Conservation (phyloP, 345 rosid genomes). For the Odontarrhena argentea region DNA sequence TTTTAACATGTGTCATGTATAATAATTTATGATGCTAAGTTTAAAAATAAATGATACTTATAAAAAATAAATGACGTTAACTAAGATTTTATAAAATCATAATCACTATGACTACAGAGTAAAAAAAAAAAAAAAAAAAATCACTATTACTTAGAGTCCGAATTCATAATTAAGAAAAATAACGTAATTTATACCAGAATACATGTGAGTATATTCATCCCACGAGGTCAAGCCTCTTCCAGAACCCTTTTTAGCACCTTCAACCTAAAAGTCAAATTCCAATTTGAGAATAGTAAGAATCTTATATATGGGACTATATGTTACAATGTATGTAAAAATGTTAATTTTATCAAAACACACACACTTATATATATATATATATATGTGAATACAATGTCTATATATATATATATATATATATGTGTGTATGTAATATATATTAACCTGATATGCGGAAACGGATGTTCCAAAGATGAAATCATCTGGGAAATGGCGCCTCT, state of each 20-base stretch:
- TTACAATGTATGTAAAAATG: background rate
- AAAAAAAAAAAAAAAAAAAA: no score
- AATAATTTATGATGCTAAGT: no score
- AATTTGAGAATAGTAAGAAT: background rate
- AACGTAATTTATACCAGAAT: constrained; percentile 23
- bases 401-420: background rate
- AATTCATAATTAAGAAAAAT: background rate
- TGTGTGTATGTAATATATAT: background rate
- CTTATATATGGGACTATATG: background rate
- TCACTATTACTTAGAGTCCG: background rate
- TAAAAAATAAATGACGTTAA: no score
- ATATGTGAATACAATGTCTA: constrained; percentile 5
- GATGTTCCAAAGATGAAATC: constrained; percentile 43
- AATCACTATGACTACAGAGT: no score
- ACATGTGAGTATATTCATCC: constrained; percentile 43
- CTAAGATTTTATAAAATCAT: no score
- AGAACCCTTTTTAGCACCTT: constrained; percentile 42
- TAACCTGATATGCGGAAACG: constrained; percentile 41
- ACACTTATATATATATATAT: no score
- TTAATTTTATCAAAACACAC: no score
- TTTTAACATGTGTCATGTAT: no score
- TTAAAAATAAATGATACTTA: no score
- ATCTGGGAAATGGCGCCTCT: constrained; percentile 21
- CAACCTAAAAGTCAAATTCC: constrained; percentile 33
- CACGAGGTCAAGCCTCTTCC: constrained; percentile 43